A percentile compares a stretch with the other conserved stretches of the same genome.
Evolutionary conservation across 164 flowering plant genomes (phyloP).

Genomic region (Saururus chinensis): DNA sequence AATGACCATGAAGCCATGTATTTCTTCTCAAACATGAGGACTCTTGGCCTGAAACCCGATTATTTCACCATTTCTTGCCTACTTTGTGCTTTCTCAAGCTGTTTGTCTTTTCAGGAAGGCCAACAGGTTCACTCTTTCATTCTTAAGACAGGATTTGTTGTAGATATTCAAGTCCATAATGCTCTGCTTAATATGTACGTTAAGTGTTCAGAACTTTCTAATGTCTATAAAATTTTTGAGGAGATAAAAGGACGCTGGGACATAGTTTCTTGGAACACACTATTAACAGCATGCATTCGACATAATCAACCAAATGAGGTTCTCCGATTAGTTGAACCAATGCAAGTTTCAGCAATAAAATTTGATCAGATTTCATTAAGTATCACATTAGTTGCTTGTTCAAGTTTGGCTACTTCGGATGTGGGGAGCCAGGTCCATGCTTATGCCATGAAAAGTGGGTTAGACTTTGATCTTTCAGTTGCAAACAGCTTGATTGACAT

Average conservation of each 20-base stretch:
- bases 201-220: slow-evolving; percentile 26
- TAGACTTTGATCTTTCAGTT: slow-evolving; percentile 23
- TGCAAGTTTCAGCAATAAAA: slow-evolving; percentile 27
- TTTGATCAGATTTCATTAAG: slow-evolving; percentile 21
- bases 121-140: slow-evolving; percentile 44
- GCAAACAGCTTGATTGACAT: slow-evolving; percentile 50
- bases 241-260: slow-evolving; percentile 25
- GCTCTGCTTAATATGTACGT: slow-evolving; percentile 56
- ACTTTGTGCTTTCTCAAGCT: slow-evolving; percentile 39
- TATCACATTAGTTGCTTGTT: slow-evolving; percentile 42
- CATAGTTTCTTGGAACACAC: slow-evolving; percentile 62
- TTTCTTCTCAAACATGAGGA: slow-evolving; percentile 40
- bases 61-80: slow-evolving; percentile 32
- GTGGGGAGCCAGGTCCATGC: slow-evolving; percentile 43
- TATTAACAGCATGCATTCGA: slow-evolving; percentile 44
- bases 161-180: slow-evolving; percentile 35
- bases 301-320: slow-evolving; percentile 35
- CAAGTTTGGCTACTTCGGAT: slow-evolving; percentile 37
- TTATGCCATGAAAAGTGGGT: slow-evolving; percentile 26
- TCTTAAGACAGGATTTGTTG: slow-evolving; percentile 28
- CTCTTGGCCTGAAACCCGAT: slow-evolving; percentile 35
- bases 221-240: slow-evolving; percentile 33
- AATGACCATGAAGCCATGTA: slow-evolving; percentile 33
- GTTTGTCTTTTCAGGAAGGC: slow-evolving; percentile 27
- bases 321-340: slow-evolving; percentile 25